These are phyloP conservation scores for Flammula alnicola DNA, from an alignment of 1,284 basidiomycete species.

Conservation along the genomic window DNA sequence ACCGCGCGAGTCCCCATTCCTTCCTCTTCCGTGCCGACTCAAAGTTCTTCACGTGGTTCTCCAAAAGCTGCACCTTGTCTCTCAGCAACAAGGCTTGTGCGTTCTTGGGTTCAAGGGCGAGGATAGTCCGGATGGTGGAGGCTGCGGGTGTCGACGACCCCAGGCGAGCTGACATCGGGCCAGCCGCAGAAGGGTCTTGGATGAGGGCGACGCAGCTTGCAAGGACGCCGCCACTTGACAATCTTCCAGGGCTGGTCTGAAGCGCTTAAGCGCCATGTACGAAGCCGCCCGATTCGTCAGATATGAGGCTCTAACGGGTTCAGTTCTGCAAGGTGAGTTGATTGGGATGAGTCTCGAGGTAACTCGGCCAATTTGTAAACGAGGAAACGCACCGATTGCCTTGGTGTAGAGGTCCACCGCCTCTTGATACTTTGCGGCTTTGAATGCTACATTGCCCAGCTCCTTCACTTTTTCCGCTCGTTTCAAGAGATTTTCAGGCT, in stretches of 20 bases:
- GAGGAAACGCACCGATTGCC: conserved; percentile 62
- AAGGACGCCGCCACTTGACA: conserved; percentile 76
- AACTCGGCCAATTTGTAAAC: no score
- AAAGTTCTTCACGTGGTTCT: conserved; percentile 69
- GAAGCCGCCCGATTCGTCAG: conserved; percentile 88
- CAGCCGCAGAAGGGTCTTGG: conserved; percentile 79
- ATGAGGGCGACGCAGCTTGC: conserved; percentile 56
- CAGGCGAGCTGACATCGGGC: conserved; percentile 82
- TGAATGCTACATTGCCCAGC: conserved; percentile 77
- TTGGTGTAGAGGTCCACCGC: conserved; percentile 80
- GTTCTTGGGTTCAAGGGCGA: conserved; percentile 62
- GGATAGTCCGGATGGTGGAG: conserved; percentile 60
- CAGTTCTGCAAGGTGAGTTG: conserved; percentile 47
- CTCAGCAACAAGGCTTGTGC: conserved; percentile 60
- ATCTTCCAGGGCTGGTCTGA: conserved; percentile 75
- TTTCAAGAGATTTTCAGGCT: conserved; percentile 33
- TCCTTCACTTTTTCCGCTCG: conserved; percentile 72
- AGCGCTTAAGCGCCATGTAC: conserved; percentile 81
- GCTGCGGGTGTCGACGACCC: conserved; percentile 69
- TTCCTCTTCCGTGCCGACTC: conserved; percentile 58
- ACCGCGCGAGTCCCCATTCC: conserved; percentile 71
- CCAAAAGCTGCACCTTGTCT: conserved; percentile 61
- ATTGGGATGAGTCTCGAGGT: not conserved
- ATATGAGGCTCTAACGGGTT: conserved; percentile 76
- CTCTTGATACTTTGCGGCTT: conserved; percentile 64